Evolutionary conservation across 108 stramenopile genomes (phyloP).

Genomic region (Skeletonema costatum): DNA sequence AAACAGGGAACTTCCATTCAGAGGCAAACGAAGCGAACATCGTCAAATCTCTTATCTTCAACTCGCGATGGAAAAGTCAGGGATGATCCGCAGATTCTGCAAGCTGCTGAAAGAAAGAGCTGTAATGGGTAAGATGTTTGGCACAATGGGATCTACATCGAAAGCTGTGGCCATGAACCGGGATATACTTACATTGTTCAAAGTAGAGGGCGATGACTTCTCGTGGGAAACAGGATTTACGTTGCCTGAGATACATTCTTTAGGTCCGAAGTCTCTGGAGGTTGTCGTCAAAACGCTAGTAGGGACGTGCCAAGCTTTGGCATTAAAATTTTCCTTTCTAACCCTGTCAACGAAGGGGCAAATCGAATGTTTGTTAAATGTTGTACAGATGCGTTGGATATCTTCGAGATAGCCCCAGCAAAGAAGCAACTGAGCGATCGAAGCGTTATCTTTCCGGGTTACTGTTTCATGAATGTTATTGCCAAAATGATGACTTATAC

Average conservation of each 20-base stretch:
- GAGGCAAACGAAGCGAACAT: no score
- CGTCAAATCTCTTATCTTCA: neutral
- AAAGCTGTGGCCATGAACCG: slow-evolving; percentile 3
- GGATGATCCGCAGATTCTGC: neutral
- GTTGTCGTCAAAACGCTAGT: neutral
- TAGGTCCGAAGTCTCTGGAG: neutral
- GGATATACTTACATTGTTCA: slow-evolving; percentile 6
- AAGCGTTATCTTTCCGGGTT: neutral
- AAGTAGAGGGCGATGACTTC: neutral
- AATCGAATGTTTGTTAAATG: neutral
- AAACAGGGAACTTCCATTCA: neutral
- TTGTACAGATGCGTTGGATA: neutral
- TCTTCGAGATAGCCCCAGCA: slow-evolving; percentile 1
- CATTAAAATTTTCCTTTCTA: neutral
- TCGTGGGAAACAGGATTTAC: neutral
- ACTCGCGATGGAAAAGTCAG: neutral
- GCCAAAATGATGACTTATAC: neutral
- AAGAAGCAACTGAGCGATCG: neutral
- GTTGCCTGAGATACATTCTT: neutral
- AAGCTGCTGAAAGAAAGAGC: neutral
- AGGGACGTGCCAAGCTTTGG: neutral
- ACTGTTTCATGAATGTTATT: neutral
- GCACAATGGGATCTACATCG: neutral
- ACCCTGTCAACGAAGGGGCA: neutral
- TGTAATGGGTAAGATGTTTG: slow-evolving; percentile 2